A percentile compares a stretch with the other conserved stretches of the same genome.
These are phyloP conservation scores for Clonostachys solani DNA, from an alignment of 2,329 filamentous ascomycete species.

Conservation along the genomic window DNA sequence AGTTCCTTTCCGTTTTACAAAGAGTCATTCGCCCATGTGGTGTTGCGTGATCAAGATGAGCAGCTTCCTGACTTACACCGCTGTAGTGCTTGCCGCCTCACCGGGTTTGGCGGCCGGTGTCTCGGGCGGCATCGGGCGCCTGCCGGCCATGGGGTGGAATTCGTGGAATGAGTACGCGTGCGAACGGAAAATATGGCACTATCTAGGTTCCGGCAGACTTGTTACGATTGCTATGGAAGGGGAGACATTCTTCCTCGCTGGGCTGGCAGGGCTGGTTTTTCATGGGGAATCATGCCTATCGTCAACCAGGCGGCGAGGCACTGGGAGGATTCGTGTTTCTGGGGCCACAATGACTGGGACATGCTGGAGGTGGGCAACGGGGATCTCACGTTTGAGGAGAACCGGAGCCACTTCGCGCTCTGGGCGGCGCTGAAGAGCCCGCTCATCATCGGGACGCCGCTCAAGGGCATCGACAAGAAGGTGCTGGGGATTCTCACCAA, in stretches of 20 bases:
- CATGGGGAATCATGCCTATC: constrained; percentile 24
- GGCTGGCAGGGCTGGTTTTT: constrained; percentile 12
- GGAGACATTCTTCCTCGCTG: constrained; percentile 25
- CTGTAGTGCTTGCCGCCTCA: constrained; percentile 35
- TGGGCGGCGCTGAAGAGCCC: constrained; percentile 45
- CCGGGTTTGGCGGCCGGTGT: constrained; percentile 5
- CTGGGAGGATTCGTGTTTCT: constrained; percentile 36
- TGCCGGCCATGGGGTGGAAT: constrained; percentile 42
- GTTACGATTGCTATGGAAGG: too few species aligned
- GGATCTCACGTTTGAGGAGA: constrained; percentile 35
- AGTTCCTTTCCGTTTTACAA: too few species aligned
- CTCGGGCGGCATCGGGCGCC: constrained; percentile 4
- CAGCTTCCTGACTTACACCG: constrained; percentile 48
- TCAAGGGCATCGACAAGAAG: constrained; percentile 23
- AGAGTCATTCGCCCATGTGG: too few species aligned
- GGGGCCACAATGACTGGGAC: constrained; percentile 42
- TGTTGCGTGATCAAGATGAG: constrained; percentile 19
- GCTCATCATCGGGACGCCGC: constrained; percentile 38
- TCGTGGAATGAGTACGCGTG: constrained; percentile 50
- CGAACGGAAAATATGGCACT: too few species aligned
- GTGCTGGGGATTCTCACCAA: constrained; percentile 36
- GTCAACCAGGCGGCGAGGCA: constrained; percentile 40
- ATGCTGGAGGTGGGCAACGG: constrained; percentile 47
- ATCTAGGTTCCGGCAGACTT: too few species aligned
- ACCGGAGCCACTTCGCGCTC: constrained; percentile 41